These are phyloP conservation scores for Trichosporon sp. DNA, from an alignment of 1,284 basidiomycete species.

Conservation along the genomic window DNA sequence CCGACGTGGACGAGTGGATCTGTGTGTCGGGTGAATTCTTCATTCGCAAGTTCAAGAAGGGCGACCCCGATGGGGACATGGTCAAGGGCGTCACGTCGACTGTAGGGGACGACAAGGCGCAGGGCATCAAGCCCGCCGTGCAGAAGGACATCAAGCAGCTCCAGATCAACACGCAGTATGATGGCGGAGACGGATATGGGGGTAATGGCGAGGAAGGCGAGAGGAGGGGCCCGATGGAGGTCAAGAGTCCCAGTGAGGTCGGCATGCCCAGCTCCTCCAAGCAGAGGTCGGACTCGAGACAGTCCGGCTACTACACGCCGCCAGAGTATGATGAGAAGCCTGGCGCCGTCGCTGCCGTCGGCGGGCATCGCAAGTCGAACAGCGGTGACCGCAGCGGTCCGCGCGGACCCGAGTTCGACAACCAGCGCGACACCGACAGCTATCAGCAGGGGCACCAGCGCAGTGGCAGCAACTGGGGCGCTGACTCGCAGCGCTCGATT, in stretches of 20 bases:
- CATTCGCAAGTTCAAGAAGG: slow-evolving; percentile 25
- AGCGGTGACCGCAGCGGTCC: not conserved
- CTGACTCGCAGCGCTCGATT: not conserved
- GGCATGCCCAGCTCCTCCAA: not conserved
- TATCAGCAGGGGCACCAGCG: not conserved
- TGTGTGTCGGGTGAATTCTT: slow-evolving; percentile 54
- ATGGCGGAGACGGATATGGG: not conserved
- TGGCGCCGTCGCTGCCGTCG: not conserved
- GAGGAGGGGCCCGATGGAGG: not conserved
- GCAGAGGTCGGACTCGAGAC: not conserved
- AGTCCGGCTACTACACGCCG: not conserved
- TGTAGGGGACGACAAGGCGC: not conserved
- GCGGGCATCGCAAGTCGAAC: too few relatives aligned
- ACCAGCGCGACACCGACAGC: not conserved
- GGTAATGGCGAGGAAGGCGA: slow-evolving; percentile 7
- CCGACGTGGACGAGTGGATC: slow-evolving; percentile 57
- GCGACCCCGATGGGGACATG: slow-evolving; percentile 33
- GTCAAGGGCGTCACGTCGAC: not conserved
- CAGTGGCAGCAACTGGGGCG: not conserved
- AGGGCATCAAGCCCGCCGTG: slow-evolving; percentile 12
- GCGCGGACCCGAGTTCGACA: not conserved
- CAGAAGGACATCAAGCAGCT: slow-evolving; percentile 25
- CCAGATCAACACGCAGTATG: slow-evolving; percentile 17
- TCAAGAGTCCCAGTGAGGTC: not conserved
- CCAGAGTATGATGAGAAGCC: not conserved